Base-by-base conservation (phyloP, 495 filamentous ascomycete genomes). In the Neurospora africana region DNA sequence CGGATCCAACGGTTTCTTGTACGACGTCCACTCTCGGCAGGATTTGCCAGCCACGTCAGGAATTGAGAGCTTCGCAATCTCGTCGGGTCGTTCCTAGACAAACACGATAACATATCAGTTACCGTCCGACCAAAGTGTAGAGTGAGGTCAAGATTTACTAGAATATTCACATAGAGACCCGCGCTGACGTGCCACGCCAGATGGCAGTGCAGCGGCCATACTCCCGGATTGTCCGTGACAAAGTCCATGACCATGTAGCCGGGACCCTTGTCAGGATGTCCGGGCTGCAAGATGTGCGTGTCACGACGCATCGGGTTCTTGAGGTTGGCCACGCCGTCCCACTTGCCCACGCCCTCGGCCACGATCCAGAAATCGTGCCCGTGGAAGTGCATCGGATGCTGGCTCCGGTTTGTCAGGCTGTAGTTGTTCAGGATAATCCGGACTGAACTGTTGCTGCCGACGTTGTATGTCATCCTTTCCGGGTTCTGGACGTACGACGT, bases 341-440 rank as follows among this genome's bases (percentile, higher is more conserved):
- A 44, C 19, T 21, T 47, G 37, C 74, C 72, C 4, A 47, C 38
- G 11, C 41, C 65, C 72, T 89, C 83, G 11, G 81, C 81, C 13
- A 91, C 76, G 17, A 90, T 78, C 70, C 76, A 84, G 80, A 90
- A 91, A 74, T 90, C 84, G 74, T 90, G 84, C 10, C 87, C 87
- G 77, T 88, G 86, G 4, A 90, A 79, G 74, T 89, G 85, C 65
- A 87, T 82, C 23, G 85, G 86, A 69, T 79, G 83, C 36, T 30
- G 83, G 83, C 71, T 83, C 74, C 17, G 73, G 75, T 83, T 83
- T 86, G 40, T 86, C 73, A 8, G 81, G 76, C 13, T 80, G 37
- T 77, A 82, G 61, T 74, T 75, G 71, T 81, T 81, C 65, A 87
- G 68, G 9, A 76, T 79, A 84, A 84, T 87, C 67, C 75, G 77